Evolutionary conservation across 306 rosid species (phyloP).

Genomic region (Cucumis melo): DNA sequence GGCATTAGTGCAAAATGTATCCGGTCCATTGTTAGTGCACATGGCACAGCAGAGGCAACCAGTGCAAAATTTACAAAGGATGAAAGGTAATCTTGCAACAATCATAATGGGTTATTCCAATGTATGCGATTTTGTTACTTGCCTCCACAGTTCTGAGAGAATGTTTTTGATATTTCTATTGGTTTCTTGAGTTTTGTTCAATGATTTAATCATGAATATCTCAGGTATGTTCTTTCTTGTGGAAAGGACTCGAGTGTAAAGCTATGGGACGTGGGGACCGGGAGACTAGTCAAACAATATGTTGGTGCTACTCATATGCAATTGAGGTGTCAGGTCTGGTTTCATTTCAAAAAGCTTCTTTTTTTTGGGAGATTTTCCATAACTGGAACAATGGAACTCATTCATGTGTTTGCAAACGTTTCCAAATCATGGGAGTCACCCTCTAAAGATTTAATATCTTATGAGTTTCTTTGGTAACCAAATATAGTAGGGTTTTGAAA

Average conservation of each 20-base stretch:
- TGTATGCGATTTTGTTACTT: too few species aligned
- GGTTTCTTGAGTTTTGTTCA: not conserved
- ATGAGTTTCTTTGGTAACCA: too few species aligned
- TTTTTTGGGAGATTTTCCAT: not conserved
- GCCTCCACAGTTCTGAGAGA: not conserved
- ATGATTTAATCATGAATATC: conserved; percentile 4
- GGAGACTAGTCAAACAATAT: conserved; percentile 78
- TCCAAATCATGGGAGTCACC: too few species aligned
- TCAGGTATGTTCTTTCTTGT: conserved; percentile 76
- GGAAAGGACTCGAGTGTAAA: conserved; percentile 83
- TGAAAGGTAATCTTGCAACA: conserved; percentile 30
- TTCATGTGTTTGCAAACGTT: not conserved
- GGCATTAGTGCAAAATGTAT: conserved; percentile 66
- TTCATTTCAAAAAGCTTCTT: not conserved
- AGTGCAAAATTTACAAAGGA: conserved; percentile 83
- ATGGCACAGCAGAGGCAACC: conserved; percentile 67
- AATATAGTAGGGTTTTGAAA: too few species aligned
- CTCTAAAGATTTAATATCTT: too few species aligned
- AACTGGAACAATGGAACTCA: not conserved
- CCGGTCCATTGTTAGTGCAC: conserved; percentile 62
- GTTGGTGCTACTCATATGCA: conserved; percentile 67
- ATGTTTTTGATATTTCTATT: not conserved
- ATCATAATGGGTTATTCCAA: not conserved
- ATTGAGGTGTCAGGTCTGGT: conserved; percentile 61
- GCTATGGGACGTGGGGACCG: conserved; percentile 88